Evolutionary conservation across 257 asterid genomes (phyloP).

Genomic region (Ilex asprella): DNA sequence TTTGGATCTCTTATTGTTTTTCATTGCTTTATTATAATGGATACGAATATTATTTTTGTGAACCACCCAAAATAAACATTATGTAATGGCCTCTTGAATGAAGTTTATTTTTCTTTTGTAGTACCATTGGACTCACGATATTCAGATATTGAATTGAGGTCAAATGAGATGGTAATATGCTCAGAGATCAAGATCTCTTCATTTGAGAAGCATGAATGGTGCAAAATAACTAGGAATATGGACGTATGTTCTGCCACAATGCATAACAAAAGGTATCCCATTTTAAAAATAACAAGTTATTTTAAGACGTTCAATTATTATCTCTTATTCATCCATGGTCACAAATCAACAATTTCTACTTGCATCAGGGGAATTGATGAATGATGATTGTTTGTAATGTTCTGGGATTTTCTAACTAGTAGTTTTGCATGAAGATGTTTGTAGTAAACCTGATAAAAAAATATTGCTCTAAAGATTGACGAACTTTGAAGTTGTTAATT

Average conservation of each 20-base stretch:
- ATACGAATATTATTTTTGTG: too few species aligned
- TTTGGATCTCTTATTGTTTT: too few species aligned
- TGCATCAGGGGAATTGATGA: too few species aligned
- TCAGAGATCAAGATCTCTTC: conserved; percentile 41
- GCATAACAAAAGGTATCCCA: conserved; percentile 52
- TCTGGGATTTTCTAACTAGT: too few species aligned
- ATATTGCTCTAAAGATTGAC: too few species aligned
- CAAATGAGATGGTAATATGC: conserved; percentile 42
- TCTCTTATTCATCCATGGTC: neutral
- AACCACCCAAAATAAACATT: neutral
- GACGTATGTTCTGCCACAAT: conserved; percentile 62
- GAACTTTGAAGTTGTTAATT: too few species aligned
- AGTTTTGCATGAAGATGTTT: too few species aligned
- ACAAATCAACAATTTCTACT: too few species aligned
- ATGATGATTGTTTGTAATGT: too few species aligned
- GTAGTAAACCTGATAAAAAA: too few species aligned
- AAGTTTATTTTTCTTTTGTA: conserved; percentile 28
- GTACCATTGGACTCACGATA: conserved; percentile 53
- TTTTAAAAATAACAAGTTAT: neutral
- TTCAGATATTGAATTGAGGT: conserved; percentile 63
- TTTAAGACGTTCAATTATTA: conserved; percentile 1
- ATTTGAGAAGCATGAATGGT: conserved; percentile 63
- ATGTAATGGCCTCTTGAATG: neutral
- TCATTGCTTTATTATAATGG: too few species aligned
- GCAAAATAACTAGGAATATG: conserved; percentile 72